These are phyloP conservation scores for Chaetomium tenue DNA, from an alignment of 495 filamentous ascomycete species.

Conservation along the genomic window DNA sequence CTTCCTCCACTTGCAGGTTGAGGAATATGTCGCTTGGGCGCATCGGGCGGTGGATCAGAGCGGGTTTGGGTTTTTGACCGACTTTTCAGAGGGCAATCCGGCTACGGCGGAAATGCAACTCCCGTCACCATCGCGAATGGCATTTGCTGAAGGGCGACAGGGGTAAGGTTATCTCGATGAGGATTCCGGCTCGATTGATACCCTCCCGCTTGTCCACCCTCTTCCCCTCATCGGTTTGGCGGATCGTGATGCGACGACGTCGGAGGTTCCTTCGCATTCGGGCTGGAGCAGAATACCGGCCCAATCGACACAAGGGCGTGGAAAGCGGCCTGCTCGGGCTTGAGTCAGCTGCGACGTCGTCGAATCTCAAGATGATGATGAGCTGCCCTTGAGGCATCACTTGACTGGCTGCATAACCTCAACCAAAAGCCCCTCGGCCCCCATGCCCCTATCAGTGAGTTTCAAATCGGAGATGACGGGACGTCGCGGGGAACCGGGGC, in stretches of 20 bases:
- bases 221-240: background rate
- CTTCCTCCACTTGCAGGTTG: background rate
- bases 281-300: background rate
- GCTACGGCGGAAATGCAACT: background rate
- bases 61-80: background rate
- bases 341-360: slow-evolving; percentile 14
- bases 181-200: background rate
- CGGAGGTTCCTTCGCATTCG: background rate
- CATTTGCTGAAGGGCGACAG: background rate
- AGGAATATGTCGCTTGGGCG: slow-evolving; percentile 5
- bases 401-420: slow-evolving; percentile 19
- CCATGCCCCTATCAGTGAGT: slow-evolving; percentile 15
- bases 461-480: slow-evolving; percentile 19
- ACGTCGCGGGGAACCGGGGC: slow-evolving; percentile 11
- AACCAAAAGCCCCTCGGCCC: slow-evolving; percentile 2
- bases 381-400: slow-evolving; percentile 9
- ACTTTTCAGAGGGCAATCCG: background rate
- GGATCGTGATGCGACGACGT: slow-evolving; percentile 14
- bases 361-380: slow-evolving; percentile 6
- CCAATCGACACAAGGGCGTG: background rate
- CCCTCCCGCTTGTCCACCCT: background rate
- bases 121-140: background rate
- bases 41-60: background rate
- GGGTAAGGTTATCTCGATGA: slow-evolving; percentile 1
- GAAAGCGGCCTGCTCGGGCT: slow-evolving; percentile 7